Evolutionary conservation across 345 rosid species (phyloP).

Genomic region (Melaleuca quinquenervia): DNA sequence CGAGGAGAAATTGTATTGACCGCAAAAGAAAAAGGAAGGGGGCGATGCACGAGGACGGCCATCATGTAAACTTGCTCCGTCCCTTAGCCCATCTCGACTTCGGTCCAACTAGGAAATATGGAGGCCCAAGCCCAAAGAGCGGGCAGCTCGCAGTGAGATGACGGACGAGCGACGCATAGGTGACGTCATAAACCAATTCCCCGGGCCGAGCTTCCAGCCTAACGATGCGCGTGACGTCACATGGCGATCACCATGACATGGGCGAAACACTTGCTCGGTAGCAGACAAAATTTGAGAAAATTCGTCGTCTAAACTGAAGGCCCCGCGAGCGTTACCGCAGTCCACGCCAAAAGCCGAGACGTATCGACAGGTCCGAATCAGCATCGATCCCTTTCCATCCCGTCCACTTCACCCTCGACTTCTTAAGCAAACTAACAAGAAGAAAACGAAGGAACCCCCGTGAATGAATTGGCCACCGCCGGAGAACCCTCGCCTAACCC

Average conservation of each 20-base stretch:
- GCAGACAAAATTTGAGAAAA: neutral
- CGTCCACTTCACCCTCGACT: neutral
- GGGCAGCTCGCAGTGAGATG: neutral
- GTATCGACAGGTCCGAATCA: neutral
- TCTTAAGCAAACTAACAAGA: neutral
- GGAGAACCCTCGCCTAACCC: neutral
- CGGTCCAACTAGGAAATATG: neutral
- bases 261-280: neutral
- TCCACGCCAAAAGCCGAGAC: neutral
- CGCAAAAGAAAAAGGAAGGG: rapidly evolving
- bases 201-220: too few relatives aligned
- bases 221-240: neutral
- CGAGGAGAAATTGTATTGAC: neutral
- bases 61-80: neutral
- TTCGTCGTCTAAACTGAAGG: neutral
- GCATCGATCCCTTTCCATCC: neutral
- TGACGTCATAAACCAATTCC: neutral
- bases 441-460: neutral
- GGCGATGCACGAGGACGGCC: neutral
- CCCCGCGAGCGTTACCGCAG: neutral
- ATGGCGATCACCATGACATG: neutral
- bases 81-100: neutral
- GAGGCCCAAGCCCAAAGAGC: neutral
- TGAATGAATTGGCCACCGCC: neutral
- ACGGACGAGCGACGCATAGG: neutral